These are phyloP conservation scores for Mycena indigotica DNA, from an alignment of 768 basidiomycete species.

Conservation along the genomic window DNA sequence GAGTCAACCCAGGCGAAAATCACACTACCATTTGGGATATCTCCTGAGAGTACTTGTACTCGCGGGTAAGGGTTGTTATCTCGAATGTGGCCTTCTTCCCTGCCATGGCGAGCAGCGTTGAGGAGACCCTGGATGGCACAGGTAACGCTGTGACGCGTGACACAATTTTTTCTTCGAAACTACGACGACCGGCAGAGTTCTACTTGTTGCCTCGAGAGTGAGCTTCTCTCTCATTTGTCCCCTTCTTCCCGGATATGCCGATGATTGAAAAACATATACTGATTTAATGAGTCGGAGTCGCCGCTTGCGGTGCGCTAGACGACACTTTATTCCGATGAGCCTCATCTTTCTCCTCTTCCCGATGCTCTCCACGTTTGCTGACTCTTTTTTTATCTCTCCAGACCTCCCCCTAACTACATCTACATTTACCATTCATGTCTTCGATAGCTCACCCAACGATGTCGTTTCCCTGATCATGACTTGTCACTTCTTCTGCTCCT, in stretches of 20 bases:
- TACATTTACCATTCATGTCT: too few relatives aligned
- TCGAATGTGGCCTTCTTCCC: conserved; percentile 23
- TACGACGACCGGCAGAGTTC: too few relatives aligned
- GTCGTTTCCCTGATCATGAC: too few relatives aligned
- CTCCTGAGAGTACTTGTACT: conserved; percentile 90
- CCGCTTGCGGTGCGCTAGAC: conserved; percentile 5
- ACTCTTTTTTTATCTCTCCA: too few relatives aligned
- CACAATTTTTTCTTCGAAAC: too few relatives aligned
- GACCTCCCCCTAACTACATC: too few relatives aligned
- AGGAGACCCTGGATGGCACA: too few relatives aligned
- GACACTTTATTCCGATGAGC: conserved; percentile 12
- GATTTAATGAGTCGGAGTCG: conserved; percentile 22
- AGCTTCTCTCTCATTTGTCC: not conserved
- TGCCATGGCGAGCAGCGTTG: conserved; percentile 13
- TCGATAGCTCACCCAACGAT: too few relatives aligned
- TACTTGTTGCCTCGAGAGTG: too few relatives aligned
- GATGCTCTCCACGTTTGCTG: too few relatives aligned
- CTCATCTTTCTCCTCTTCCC: not conserved
- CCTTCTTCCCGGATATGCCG: not conserved
- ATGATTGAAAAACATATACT: conserved; percentile 9
- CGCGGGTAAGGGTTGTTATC: conserved; percentile 36
- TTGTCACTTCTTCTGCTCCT: too few relatives aligned
- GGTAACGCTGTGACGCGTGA: too few relatives aligned
- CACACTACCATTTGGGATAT: conserved; percentile 86
- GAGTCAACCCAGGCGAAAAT: conserved; percentile 4